These are phyloP conservation scores for Silene conica DNA, from an alignment of 148 eudicot species.

Conservation along the genomic window DNA sequence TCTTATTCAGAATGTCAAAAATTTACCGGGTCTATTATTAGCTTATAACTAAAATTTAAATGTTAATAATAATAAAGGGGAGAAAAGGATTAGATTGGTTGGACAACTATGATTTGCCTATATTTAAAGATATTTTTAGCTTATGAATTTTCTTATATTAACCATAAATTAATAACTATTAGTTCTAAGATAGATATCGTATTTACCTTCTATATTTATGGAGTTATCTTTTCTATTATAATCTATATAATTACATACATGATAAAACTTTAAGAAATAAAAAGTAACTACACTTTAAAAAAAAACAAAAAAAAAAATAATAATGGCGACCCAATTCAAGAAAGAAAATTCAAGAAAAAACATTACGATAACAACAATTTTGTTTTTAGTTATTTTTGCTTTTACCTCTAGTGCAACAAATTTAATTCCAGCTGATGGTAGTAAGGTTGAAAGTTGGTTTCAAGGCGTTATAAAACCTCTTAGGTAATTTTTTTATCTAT, in stretches of 20 bases:
- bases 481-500: background rate
- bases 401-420: slow-evolving; percentile 5
- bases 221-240: background rate
- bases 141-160: too few relatives aligned
- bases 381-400: background rate
- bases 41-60: too few relatives aligned
- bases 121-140: background rate
- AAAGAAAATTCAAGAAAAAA: background rate
- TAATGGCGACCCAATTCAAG: slow-evolving; percentile 1
- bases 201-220: background rate
- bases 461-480: slow-evolving; percentile 13
- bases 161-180: background rate
- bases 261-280: background rate
- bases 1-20: too few relatives aligned
- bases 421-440: slow-evolving; percentile 28
- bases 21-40: too few relatives aligned
- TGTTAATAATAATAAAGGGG: too few relatives aligned
- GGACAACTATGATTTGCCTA: too few relatives aligned
- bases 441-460: slow-evolving; percentile 42
- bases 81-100: too few relatives aligned
- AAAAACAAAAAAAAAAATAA: background rate
- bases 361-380: background rate
- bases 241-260: too few relatives aligned
- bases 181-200: background rate
- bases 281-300: too few relatives aligned